Evolutionary conservation across 371 early-diverging fungal species (phyloP).

Genomic region (Haplosporangium sp.): DNA sequence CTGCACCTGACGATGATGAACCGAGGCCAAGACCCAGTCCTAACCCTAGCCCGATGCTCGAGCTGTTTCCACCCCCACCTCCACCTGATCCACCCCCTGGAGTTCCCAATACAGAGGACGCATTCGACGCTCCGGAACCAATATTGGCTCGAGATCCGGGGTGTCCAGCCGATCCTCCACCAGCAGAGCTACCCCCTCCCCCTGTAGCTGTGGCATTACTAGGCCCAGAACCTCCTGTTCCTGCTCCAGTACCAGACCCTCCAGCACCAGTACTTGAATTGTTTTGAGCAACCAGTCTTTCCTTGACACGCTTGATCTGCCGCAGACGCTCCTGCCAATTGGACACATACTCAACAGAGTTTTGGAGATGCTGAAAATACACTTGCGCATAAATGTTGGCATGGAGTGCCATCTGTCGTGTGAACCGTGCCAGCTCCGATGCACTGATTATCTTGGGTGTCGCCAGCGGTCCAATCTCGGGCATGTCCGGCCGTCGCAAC

Average conservation of each 20-base stretch:
- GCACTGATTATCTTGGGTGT: conserved; percentile 88
- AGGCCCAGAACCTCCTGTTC: conserved; percentile 8
- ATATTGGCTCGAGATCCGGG: too few relatives aligned
- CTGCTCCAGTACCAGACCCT: conserved; percentile 12
- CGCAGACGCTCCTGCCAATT: conserved; percentile 89
- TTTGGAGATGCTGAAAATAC: conserved; percentile 63
- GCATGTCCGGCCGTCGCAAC: conserved; percentile 83
- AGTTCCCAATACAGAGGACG: not conserved
- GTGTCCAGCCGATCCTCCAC: conserved; percentile 4
- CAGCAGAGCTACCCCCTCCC: not conserved
- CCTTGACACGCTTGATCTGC: conserved; percentile 85
- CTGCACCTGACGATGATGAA: conserved; percentile 15
- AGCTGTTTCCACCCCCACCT: conserved; percentile 17
- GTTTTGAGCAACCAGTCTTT: conserved; percentile 45
- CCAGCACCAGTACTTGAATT: conserved; percentile 4
- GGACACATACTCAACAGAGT: conserved; percentile 77
- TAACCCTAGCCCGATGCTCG: conserved; percentile 41
- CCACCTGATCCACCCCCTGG: conserved; percentile 3
- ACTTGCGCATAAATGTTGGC: conserved; percentile 93
- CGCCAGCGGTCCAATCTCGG: conserved; percentile 83
- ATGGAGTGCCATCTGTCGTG: conserved; percentile 88
- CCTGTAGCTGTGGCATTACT: not conserved
- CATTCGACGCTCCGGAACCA: not conserved
- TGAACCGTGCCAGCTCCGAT: conserved; percentile 80
- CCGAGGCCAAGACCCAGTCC: conserved; percentile 39